phyloP scores from a whole-genome alignment of 306 rosid species.

The Quercus parvula region DNA sequence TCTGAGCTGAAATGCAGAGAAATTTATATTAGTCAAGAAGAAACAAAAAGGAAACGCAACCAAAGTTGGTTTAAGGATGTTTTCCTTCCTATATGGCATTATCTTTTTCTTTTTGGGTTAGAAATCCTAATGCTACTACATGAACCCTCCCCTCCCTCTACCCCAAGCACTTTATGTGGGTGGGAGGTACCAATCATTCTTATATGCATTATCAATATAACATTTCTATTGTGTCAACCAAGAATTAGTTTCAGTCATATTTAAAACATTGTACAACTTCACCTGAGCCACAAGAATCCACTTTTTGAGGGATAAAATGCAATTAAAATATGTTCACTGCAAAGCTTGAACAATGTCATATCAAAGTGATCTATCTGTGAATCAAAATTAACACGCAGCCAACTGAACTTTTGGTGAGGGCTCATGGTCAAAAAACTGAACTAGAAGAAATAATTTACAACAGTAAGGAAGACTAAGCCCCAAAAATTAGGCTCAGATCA shows the following conservation, averaged over 20 bases:
- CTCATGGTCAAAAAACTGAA: no score
- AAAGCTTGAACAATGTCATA: not conserved
- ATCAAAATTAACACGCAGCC: not conserved
- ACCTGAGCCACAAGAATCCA: not conserved
- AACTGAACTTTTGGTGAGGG: not conserved
- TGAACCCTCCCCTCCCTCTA: no score
- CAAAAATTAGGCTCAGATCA: no score
- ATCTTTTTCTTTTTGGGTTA: not conserved
- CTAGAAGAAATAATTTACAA: no score
- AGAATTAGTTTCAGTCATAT: not conserved
- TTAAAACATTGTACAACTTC: not conserved
- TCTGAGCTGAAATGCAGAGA: slow-evolving; percentile 64
- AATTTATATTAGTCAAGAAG: slow-evolving; percentile 6
- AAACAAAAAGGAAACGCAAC: not conserved
- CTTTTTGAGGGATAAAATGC: not conserved
- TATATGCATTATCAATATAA: not conserved
- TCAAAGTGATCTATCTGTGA: not conserved
- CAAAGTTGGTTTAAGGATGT: not conserved
- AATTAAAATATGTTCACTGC: not conserved
- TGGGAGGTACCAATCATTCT: not conserved
- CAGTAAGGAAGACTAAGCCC: no score
- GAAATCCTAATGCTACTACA: no score
- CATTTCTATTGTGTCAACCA: not conserved
- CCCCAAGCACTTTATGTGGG: no score
- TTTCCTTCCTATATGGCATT: not conserved